A percentile compares a stretch with the other conserved stretches of the same genome.
Conservation (phyloP, 2,329 filamentous ascomycete species). For the Phaeosphaeriaceae sp. region DNA sequence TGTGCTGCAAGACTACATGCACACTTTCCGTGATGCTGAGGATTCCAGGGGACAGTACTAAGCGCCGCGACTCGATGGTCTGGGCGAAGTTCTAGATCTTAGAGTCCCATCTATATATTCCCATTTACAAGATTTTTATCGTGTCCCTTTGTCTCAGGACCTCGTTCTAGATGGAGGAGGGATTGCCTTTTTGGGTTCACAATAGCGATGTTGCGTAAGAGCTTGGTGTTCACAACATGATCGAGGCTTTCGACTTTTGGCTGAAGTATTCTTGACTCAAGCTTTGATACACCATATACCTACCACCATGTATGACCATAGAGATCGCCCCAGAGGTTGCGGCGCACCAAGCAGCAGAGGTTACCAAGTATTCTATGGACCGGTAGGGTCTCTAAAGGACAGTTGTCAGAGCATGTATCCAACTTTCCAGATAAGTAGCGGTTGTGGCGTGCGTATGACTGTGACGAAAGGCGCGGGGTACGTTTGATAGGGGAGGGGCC, state of each 20-base stretch:
- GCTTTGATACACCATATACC: too few species aligned
- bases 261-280: too few species aligned
- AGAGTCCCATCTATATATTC: neutral
- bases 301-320: too few species aligned
- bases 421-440: too few species aligned
- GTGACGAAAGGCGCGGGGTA: too few species aligned
- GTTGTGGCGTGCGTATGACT: too few species aligned
- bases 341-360: neutral
- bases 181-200: neutral
- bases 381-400: too few species aligned
- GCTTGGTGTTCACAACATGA: neutral
- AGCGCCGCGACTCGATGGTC: neutral
- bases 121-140: neutral
- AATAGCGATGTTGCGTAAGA: neutral
- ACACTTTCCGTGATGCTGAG: conserved; percentile 12
- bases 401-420: too few species aligned
- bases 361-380: too few species aligned
- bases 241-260: too few species aligned
- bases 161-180: neutral
- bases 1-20: conserved; percentile 29
- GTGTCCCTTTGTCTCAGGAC: neutral
- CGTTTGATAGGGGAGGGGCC: too few species aligned
- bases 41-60: neutral
- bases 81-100: neutral
- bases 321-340: too few species aligned